Percentiles rank a stretch among this genome's conserved stretches.
These are phyloP conservation scores for Penicillium bialowiezense DNA, from an alignment of 495 filamentous ascomycete genomes.

Conservation along the genomic window DNA sequence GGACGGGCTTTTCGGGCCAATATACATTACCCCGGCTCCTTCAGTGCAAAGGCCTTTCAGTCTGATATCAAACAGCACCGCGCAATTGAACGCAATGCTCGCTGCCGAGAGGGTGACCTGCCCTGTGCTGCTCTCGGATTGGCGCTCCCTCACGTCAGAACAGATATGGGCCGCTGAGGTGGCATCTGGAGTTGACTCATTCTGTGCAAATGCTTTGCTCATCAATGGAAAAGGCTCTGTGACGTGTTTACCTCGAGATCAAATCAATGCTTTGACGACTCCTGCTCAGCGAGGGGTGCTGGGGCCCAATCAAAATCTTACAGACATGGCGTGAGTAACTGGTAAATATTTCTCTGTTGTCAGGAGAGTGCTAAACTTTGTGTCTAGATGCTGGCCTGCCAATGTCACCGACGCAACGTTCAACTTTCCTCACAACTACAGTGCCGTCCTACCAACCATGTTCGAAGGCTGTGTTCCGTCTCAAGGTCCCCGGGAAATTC, in stretches of 20 bases:
- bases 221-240: conserved; percentile 56
- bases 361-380: too few species aligned
- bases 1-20: conserved; percentile 54
- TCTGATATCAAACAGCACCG: conserved; percentile 39
- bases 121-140: conserved; percentile 54
- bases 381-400: conserved; percentile 26
- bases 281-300: conserved; percentile 19
- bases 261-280: conserved; percentile 35
- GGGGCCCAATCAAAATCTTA: conserved; percentile 31
- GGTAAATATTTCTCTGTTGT: too few species aligned
- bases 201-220: conserved; percentile 49
- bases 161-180: conserved; percentile 40
- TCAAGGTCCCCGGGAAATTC: conserved; percentile 21
- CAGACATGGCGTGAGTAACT: conserved; percentile 45
- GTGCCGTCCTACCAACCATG: conserved; percentile 20
- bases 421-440: conserved; percentile 20
- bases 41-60: conserved; percentile 41
- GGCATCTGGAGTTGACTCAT: conserved; percentile 37
- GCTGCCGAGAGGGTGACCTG: conserved; percentile 41
- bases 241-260: conserved; percentile 37
- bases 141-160: conserved; percentile 48
- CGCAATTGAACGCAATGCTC: conserved; percentile 41
- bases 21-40: conserved; percentile 39
- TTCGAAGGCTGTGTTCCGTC: conserved; percentile 33
- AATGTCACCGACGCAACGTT: conserved; percentile 11